Base-by-base conservation (phyloP, 441 rosid genomes). In the Aquilaria agallochum region DNA sequence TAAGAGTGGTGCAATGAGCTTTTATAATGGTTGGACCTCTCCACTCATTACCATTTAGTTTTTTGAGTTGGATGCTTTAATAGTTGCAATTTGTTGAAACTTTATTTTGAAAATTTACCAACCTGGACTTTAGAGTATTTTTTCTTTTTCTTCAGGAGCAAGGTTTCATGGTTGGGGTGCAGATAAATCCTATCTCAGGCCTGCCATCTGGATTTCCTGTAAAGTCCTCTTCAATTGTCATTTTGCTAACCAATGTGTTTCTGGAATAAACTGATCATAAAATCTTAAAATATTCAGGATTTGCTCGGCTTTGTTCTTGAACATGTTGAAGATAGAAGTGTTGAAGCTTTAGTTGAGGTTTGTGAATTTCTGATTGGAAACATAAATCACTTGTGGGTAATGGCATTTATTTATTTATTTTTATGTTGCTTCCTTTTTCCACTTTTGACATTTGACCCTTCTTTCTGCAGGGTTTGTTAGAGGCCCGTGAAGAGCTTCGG, bases 121-220 rank as follows among this genome's bases (percentile, higher is more conserved):
- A 4, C 7, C 42, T 36, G 42, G 42, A 36, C 60, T 59, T 59
- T 20, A 66, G 30, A 31, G 31, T 51, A 71, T 51, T 31, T 69
- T 68, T 62, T 49, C 56, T 60, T 69, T 73, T 70, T 68, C 73
- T 75, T 71, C 81, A 95, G 99, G 98, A 98, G 50, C 82, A 92
- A 85, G 99, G 99, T 62, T 95, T 95, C 89, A 95, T 95, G 99
- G 99, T 95, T 75, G 98, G 99, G 56, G 99, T 95, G 80, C 78
- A 88, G 63, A 81, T 95, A 78, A 95, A 85, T 87, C 95, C 97
- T 60, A 42, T 95, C 67, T 57, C 90, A 54, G 96, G 90, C 80
- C 77, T 95, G 85, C 96, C 99, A 68, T 83, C 97, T 66, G 93
- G 95, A 72, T 86, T 83, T 76, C 93, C 90, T 5, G 99, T 89